Evolutionary conservation across 352 stramenopile species (phyloP), one percentile per base, ranked within the genome.

Genomic region (Globisporangium nagaii): DNA sequence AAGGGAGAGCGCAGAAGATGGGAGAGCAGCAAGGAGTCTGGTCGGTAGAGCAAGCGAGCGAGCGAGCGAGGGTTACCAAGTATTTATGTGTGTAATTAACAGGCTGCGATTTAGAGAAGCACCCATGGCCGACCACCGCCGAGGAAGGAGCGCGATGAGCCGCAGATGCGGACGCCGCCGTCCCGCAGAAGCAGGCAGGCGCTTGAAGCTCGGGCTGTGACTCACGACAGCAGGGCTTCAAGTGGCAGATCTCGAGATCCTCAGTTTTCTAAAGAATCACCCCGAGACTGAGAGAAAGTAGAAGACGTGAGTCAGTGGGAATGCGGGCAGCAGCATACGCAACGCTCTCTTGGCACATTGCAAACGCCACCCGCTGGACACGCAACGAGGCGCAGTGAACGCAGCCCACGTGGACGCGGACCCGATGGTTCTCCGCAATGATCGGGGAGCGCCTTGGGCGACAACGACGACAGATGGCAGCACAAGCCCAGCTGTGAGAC

Each of bases 21-120:
- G 13, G 25, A 43, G 31, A 34, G 15, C 28, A 42, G 15, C n/a
- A n/a, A n/a, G n/a, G n/a, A n/a, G n/a, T n/a, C n/a, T n/a, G n/a
- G n/a, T n/a, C n/a, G n/a, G n/a, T n/a, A n/a, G 22, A 42, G 1
- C 9, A 43, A 31, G 24, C 3, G n/a, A 4, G 25, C 13, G 2
- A 20, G 8, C 10, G 19, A 19, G 20, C 10, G 12, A 50, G 36
- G 24, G 34, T 8, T 30, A 22, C 20, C 19, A 43, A 30, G 31
- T 55, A 45, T 44, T 45, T 35, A 44, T 45, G 36, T 55, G 48
- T 45, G 32, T 24, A 47, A 31, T 32, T 30, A 32, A 15, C 8
- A 37, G n/a, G n/a, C n/a, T n/a, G n/a, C n/a, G n/a, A n/a, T n/a
- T n/a, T n/a, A n/a, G n/a, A n/a, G n/a, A n/a, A n/a, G n/a, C n/a